Evolutionary conservation across 257 asterid genomes (phyloP), one percentile per base, ranked within the genome.

Genomic region (Petunia secreta): DNA sequence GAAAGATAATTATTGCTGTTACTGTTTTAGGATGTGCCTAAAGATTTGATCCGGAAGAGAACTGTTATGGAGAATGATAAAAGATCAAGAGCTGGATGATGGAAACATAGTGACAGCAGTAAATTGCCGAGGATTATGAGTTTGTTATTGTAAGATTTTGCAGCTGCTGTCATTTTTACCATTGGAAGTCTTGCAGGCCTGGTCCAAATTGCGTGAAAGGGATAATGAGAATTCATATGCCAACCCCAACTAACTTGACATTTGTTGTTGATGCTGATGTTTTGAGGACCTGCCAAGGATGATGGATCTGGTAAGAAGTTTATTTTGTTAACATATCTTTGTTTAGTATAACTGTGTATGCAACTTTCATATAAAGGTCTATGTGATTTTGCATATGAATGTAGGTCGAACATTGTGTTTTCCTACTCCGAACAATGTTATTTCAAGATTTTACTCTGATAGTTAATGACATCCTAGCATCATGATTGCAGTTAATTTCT

Each of bases 391-490:
- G 77, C 77, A 48, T 25, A 71, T 5, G 16, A 48, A 39, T 48
- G 25, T 5, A 48, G 59, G 60, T 71, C 60, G 11, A 71, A 50
- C 60, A 34, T 71, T 71, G 60, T 48, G 34, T 53, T 71, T 71
- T 34, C 77, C 0, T 71, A 16, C 44, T 69, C 57, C 34, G 58
- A 16, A 68, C 76, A 43, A 68, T 46, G 52, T 60, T 60, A 60
- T 15, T 41, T 66, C 54, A 66, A 66, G 53, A 43, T 46, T 48
- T 48, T 48, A 48, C 43, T 38, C 48, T 68, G 59, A 1, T 59
- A 25, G 58, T 68, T 25, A 9, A 9, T 2, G 43, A 0, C 43
- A 48, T 10, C 77, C 77, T 71, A 46, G 77, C 77, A 48, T 5
- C 48, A 48, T 71, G 58, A 41, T 71, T 4, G 25, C 43, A 71